Base-by-base conservation (phyloP, 2,329 filamentous ascomycete genomes). In the Cladophialophora carrionii region DNA sequence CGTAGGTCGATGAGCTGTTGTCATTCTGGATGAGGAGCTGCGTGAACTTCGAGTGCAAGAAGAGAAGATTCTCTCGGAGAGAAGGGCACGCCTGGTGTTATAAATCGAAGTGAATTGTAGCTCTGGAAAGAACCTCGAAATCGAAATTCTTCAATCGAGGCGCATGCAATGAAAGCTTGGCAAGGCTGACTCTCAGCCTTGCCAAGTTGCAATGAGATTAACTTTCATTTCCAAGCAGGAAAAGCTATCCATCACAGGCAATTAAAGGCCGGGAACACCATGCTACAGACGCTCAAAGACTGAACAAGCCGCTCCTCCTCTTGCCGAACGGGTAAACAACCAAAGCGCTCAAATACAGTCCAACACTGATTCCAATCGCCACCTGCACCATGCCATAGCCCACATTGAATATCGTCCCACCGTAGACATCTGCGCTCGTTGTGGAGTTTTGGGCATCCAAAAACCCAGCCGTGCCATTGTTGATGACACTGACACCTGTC, bases 1-100 rank as follows among this genome's bases (percentile, higher is more conserved):
- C 0, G 95, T 99, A 63, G 95, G 95, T 80, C 95, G 90, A 76
- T 88, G 87, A 64, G 87, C 31, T 72, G 72, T 79, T 73, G 34
- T 83, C 76, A 61, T 83, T 71, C n/a, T 77, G 77, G 0, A 81
- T 8, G 76, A 79, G 53, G 3, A 17, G 8, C 24, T 10, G 43
- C 3, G 57, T 22, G 29, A 14, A 48, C 5, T 43, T 7, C 37
- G 14, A 8, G 17, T n/a, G 17, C 17, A 32, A 10, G 12, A 12
- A 34, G 14, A 31, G 52, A 31, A 54, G 29, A 20, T 9, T 9
- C 3, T 2, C 22, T 24, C 9, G 48, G 8, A 14, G 48, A 14
- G 9, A 26, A 51, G 48, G 3, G 22, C 7, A 29, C n/a, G 48
- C 26, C 8, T 2, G 26, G 26, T n/a, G 3, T 4, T 7, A 5